Conservation (phyloP, 1,284 basidiomycete species). For the Tylopilus sp. region DNA sequence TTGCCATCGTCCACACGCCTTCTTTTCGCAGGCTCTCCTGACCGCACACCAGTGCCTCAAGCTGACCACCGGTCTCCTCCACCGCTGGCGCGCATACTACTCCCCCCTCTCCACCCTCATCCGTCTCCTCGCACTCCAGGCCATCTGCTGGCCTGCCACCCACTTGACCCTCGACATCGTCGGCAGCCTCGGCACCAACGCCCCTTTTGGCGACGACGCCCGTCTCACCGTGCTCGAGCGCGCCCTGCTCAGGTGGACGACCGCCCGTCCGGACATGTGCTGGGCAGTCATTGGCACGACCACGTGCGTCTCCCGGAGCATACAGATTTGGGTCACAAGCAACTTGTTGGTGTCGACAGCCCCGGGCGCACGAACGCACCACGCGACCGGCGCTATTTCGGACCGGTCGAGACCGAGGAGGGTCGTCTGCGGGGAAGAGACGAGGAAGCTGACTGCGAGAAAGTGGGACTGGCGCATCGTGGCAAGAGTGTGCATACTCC, state of each 20-base stretch:
- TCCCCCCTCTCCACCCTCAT: conserved; percentile 75
- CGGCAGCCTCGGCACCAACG: conserved; percentile 35
- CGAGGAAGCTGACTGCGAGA: conserved; percentile 38
- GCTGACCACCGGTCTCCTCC: conserved; percentile 74
- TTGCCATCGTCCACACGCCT: not conserved
- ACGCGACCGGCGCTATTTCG: conserved; percentile 1
- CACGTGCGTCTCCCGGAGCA: conserved; percentile 65
- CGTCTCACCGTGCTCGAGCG: conserved; percentile 23
- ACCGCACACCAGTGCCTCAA: conserved; percentile 79
- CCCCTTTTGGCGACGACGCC: conserved; percentile 14
- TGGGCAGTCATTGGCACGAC: conserved; percentile 85
- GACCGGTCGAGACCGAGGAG: conserved; percentile 28
- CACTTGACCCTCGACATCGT: conserved; percentile 69
- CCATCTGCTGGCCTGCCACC: conserved; percentile 85
- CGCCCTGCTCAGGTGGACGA: conserved; percentile 31
- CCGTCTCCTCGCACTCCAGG: conserved; percentile 76
- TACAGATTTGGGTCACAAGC: conserved; percentile 84
- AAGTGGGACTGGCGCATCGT: conserved; percentile 76
- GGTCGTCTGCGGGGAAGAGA: conserved; percentile 40
- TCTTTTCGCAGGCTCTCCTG: conserved; percentile 51
- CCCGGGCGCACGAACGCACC: conserved; percentile 4
- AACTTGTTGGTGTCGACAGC: conserved; percentile 43
- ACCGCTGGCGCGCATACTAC: conserved; percentile 79
- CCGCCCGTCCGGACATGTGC: conserved; percentile 57
- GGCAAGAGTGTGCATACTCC: conserved; percentile 58